Evolutionary conservation across 2,329 filamentous ascomycete species (phyloP).

Genomic region (Nigrospora sphaerica): DNA sequence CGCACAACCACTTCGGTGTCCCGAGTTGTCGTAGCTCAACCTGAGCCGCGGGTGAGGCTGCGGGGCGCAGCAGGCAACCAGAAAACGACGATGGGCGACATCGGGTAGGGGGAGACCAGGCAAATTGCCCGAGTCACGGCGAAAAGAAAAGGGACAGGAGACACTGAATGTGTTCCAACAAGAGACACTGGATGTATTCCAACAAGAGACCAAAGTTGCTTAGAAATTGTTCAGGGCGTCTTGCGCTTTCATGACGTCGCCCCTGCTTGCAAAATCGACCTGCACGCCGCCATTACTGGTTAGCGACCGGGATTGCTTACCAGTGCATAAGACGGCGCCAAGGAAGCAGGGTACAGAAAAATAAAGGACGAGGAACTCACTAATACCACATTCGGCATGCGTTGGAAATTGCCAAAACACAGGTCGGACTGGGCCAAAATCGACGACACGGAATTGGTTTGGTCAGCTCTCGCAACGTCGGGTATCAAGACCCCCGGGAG

Average conservation of each 20-base stretch:
- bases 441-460: constrained; percentile 40
- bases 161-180: no score
- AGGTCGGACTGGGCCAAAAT: constrained; percentile 31
- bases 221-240: not conserved
- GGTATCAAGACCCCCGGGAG: constrained; percentile 28
- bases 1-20: no score
- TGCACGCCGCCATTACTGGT: not conserved
- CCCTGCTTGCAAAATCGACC: constrained; percentile 1
- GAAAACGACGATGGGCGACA: no score
- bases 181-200: not conserved
- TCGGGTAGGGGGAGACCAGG: no score
- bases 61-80: no score
- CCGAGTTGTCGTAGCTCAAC: no score
- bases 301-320: not conserved
- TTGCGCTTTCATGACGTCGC: constrained; percentile 1
- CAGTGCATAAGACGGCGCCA: not conserved
- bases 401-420: constrained; percentile 21
- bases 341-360: not conserved
- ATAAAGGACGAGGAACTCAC: constrained; percentile 18
- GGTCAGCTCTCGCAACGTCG: constrained; percentile 20
- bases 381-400: constrained; percentile 28
- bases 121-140: no score
- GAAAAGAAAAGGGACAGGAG: no score
- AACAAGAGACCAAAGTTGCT: not conserved
- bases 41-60: no score